Evolutionary conservation across 805 yeast species (phyloP).

Genomic region (Cyberlindnera sargentensis): DNA sequence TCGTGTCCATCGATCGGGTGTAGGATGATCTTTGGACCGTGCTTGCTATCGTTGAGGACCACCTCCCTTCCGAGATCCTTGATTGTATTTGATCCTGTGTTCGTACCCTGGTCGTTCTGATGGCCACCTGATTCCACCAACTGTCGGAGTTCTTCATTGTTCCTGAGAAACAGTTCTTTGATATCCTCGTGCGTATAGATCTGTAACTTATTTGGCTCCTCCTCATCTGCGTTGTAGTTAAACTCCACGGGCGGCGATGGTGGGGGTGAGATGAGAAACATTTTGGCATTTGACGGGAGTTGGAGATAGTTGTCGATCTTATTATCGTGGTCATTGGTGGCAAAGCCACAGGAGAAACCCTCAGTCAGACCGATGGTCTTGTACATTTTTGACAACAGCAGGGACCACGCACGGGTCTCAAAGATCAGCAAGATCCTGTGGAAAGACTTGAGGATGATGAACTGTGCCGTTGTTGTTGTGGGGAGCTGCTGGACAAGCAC

Average conservation of each 20-base stretch:
- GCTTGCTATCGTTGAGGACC: slow-evolving; percentile 16
- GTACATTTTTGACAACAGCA: slow-evolving; percentile 3
- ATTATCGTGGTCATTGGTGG: slow-evolving; percentile 12
- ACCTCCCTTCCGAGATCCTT: slow-evolving; percentile 16
- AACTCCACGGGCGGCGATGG: slow-evolving; percentile 36
- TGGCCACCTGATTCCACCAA: slow-evolving; percentile 3
- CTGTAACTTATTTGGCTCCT: slow-evolving; percentile 27
- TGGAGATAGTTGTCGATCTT: slow-evolving; percentile 20
- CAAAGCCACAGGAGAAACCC: slow-evolving; percentile 13
- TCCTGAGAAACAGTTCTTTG: slow-evolving; percentile 14
- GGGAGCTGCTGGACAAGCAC: slow-evolving; percentile 17
- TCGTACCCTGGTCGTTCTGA: neutral
- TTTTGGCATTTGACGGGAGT: slow-evolving; percentile 27
- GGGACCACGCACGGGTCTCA: slow-evolving; percentile 9
- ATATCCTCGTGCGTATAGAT: slow-evolving; percentile 23
- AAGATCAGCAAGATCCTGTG: slow-evolving; percentile 23
- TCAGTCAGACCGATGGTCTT: neutral
- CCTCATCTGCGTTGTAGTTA: slow-evolving; percentile 31
- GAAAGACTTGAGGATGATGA: slow-evolving; percentile 22
- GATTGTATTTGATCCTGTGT: slow-evolving; percentile 1
- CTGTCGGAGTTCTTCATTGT: slow-evolving; percentile 15
- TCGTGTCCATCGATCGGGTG: slow-evolving; percentile 21
- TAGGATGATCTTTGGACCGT: slow-evolving; percentile 19
- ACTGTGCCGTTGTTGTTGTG: slow-evolving; percentile 19
- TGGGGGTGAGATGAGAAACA: slow-evolving; percentile 36